Conservation (phyloP, 1,284 basidiomycete genomes). For the Afroboletus lepidellus region DNA sequence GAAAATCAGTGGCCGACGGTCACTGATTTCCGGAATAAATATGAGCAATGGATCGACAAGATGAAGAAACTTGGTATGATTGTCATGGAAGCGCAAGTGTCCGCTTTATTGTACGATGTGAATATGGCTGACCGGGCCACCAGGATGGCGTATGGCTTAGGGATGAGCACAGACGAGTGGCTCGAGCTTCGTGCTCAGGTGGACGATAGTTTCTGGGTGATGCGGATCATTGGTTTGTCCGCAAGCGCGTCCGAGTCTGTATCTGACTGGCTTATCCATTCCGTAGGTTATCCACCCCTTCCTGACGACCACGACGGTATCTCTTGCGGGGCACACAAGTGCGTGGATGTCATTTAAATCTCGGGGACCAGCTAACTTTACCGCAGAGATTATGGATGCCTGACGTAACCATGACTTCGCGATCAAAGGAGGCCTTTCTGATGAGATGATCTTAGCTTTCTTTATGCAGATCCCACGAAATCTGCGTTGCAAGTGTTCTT, state of each 20-base stretch:
- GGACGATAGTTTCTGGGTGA: slow-evolving; percentile 83
- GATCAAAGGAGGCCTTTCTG: slow-evolving; percentile 2
- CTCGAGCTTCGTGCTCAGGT: slow-evolving; percentile 59
- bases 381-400: slow-evolving; percentile 77
- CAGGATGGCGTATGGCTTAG: slow-evolving; percentile 79
- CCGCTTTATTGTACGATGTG: neutral
- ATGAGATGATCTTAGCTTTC: slow-evolving; percentile 49
- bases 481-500: slow-evolving; percentile 81
- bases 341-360: slow-evolving; percentile 18
- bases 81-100: slow-evolving; percentile 76
- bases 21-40: slow-evolving; percentile 56
- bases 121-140: slow-evolving; percentile 1
- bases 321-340: slow-evolving; percentile 86
- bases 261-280: neutral
- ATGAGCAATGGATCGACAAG: slow-evolving; percentile 74
- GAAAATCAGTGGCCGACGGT: slow-evolving; percentile 80
- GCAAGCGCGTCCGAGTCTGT: neutral
- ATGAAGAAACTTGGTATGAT: slow-evolving; percentile 77
- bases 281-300: slow-evolving; percentile 79
- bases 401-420: slow-evolving; percentile 56
- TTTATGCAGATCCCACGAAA: slow-evolving; percentile 76
- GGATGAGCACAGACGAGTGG: slow-evolving; percentile 72
- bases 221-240: slow-evolving; percentile 72
- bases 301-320: slow-evolving; percentile 73
- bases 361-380: slow-evolving; percentile 6